Base-by-base conservation (phyloP, 345 rosid species). In the Eucalyptus tenuipes region DNA sequence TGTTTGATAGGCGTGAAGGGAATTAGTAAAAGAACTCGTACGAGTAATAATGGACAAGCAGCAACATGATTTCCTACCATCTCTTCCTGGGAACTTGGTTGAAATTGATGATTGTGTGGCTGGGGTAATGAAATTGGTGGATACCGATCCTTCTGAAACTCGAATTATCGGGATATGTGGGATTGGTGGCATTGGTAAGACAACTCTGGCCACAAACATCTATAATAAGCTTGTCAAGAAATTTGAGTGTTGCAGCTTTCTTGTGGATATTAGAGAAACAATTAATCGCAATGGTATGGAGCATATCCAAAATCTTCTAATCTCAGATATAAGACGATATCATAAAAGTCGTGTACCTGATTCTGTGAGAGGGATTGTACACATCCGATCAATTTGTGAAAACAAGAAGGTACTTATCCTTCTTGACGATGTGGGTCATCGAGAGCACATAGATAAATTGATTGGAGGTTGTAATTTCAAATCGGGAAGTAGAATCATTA, bases 301-400 rank as follows among this genome's bases (percentile, higher is more conserved):
- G 66, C 66, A 59, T 59, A 12, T 59, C 7, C 66, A 59, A 59
- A 10, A 11, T 59, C 66, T 27, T 12, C 31, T 59, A 11, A 11
- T 59, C 66, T 59, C 4, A 59, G 31, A 27, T 27, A 25, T 59
- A 59, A 59, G 7, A 5, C 0, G n/a, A n/a, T n/a, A 11, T 25
- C n/a, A 2, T 27, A 1, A 2, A 3, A 10, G 31, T 27, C 0
- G 4, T 5, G 66, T 59, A 12, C 66, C 2, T 25, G 31, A 59
- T 59, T 27, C 66, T 11, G 7, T 11, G n/a, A 59, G 7, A 27
- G 66, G 66, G 66, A 59, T 25, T 59, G 7, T 5, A 25, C 3
- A 5, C 7, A 59, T 59, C 31, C 31, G 7, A 59, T 25, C 13
- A 3, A 27, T 15, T 59, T 59, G 66, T 59, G 31, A 59, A 12